These are phyloP conservation scores for Rhizopus sp. DNA, from an alignment of 371 early-diverging fungal genomes.

Conservation along the genomic window DNA sequence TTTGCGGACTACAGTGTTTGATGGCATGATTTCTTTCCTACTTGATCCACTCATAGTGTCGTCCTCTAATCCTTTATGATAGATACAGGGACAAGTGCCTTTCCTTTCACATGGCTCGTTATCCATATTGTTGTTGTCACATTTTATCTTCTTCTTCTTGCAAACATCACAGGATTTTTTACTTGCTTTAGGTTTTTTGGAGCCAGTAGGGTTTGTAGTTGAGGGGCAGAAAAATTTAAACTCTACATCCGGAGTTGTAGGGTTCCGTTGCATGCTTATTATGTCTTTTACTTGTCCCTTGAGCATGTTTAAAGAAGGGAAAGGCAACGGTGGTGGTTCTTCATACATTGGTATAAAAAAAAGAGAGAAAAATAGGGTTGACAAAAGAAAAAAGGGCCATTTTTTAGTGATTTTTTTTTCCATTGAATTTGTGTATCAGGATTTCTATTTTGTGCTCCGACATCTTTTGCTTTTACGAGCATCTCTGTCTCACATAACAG, in stretches of 20 bases:
- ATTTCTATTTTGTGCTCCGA: too few relatives aligned
- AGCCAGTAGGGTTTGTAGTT: not conserved
- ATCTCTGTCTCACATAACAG: not conserved
- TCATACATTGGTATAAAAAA: conserved; percentile 13
- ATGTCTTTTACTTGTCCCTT: conserved; percentile 13
- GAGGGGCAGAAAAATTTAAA: conserved; percentile 11
- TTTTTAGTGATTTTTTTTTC: not conserved
- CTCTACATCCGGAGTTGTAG: conserved; percentile 18
- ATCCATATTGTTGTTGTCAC: conserved; percentile 18
- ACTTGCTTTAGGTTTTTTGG: conserved; percentile 5
- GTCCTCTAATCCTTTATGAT: conserved; percentile 17
- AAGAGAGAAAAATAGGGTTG: conserved; percentile 5
- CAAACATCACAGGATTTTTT: conserved; percentile 23
- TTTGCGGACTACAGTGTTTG: conserved; percentile 22
- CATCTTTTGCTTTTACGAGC: not conserved
- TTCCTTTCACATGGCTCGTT: conserved; percentile 16
- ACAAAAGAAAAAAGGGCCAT: not conserved
- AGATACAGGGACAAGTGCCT: conserved; percentile 12
- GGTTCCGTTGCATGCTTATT: conserved; percentile 13
- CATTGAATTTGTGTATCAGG: too few relatives aligned
- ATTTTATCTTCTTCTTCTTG: conserved; percentile 20
- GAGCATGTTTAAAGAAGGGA: conserved; percentile 23
- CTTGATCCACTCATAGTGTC: not conserved
- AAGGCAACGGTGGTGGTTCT: conserved; percentile 18
- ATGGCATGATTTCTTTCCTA: conserved; percentile 11